Evolutionary conservation across 441 rosid species (phyloP), one percentile per base, ranked within the genome.

Genomic region (Euphorbia celastroides): DNA sequence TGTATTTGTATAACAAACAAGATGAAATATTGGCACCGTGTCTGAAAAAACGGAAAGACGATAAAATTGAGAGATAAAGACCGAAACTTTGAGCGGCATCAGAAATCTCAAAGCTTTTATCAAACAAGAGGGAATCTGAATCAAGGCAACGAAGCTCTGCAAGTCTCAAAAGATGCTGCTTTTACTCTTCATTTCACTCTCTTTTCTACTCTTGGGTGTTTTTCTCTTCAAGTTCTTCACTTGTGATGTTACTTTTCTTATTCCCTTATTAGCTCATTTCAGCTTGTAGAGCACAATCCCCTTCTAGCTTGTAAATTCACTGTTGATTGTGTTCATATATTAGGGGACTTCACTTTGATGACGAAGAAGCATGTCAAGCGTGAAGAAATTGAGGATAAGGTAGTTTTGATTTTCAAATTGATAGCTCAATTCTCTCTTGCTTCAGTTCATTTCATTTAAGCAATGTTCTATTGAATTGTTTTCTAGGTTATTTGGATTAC

Each of bases 401-500:
- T 83, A 70, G 26, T n/a, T 26, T 27, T 27, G n/a, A 13, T 12
- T 67, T 61, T 56, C 44, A 3, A 41, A 27, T 13, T 31, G 11
- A 17, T 14, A 8, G 11, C 23, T 20, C 17, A 19, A 41, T 38
- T 4, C 0, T 11, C 20, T 34, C 5, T 25, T 25, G 7, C 2
- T 25, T 56, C 34, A 11, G 5, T 50, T 0, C 7, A 36, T 16
- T 42, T 57, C 20, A 11, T 28, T 20, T 42, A 17, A 4, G 14
- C 26, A 38, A n/a, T 19, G 8, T 60, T 36, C 7, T 7, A 48
- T 16, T 48, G 54, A 48, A 16, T 48, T 20, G 5, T 44, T 25
- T 31, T 44, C 36, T 57, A 87, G 98, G 97, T 92, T 30, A 76
- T 90, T 28, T 92, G 98, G 98, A 87, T 92, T 58, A 92, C 98